A percentile compares a stretch with the other conserved stretches of the same genome.
These are phyloP conservation scores for Ophiostoma fasciatum DNA, from an alignment of 2,329 filamentous ascomycete species.

Conservation along the genomic window DNA sequence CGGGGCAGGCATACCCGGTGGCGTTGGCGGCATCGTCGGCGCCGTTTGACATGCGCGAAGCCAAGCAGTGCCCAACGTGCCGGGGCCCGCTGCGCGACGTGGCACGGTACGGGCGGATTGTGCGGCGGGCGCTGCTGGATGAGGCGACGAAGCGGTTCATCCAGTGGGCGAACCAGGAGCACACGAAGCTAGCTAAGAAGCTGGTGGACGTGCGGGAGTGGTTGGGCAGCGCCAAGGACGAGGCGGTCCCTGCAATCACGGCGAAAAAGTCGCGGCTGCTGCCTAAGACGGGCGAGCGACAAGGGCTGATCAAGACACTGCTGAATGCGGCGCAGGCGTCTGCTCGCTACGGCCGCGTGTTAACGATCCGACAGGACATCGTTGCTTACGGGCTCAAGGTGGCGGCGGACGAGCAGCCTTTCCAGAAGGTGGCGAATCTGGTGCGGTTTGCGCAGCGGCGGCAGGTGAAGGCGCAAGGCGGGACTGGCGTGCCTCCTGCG, in stretches of 20 bases:
- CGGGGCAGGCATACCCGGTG: conserved; percentile 19
- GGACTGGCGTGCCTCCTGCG: neutral
- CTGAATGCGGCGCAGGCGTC: too few species aligned
- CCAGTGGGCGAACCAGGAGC: conserved; percentile 21
- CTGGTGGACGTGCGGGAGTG: conserved; percentile 16
- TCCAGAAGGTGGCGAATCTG: conserved; percentile 29
- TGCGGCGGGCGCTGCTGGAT: conserved; percentile 44
- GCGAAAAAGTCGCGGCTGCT: too few species aligned
- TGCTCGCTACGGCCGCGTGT: too few species aligned
- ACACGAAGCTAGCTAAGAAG: conserved; percentile 19
- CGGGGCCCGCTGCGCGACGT: conserved; percentile 32
- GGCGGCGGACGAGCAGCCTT: conserved; percentile 31
- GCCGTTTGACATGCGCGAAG: conserved; percentile 1
- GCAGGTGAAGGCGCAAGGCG: neutral
- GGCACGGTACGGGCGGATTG: conserved; percentile 43
- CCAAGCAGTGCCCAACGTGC: conserved; percentile 37
- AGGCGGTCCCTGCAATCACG: too few species aligned
- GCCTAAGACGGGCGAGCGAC: too few species aligned
- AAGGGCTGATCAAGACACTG: too few species aligned
- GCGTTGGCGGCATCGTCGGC: neutral
- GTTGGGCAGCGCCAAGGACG: too few species aligned
- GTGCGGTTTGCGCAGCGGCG: conserved; percentile 25
- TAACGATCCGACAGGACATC: conserved; percentile 11
- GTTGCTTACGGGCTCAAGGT: conserved; percentile 17
- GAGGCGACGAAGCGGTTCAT: conserved; percentile 51